Conservation (phyloP, 768 basidiomycete genomes). For the Lentinula raphanica region DNA sequence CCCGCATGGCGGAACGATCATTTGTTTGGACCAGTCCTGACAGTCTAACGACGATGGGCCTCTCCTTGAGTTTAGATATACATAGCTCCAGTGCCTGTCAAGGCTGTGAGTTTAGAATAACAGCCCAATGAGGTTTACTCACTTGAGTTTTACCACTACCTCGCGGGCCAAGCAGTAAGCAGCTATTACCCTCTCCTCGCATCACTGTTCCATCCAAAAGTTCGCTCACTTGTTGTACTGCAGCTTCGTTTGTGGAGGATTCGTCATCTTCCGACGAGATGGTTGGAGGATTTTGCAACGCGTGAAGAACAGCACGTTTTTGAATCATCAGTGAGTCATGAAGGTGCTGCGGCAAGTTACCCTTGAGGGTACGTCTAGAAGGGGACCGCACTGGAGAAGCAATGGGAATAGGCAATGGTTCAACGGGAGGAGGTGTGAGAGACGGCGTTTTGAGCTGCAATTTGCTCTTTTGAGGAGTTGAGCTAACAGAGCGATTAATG, state of each 20-base stretch:
- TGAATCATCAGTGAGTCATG: constrained; percentile 46
- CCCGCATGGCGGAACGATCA: constrained; percentile 86
- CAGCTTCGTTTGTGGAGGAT: constrained; percentile 42
- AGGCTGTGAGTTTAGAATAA: constrained; percentile 6
- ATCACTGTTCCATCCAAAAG: constrained; percentile 69
- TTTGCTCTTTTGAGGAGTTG: not conserved
- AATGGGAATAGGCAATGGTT: not conserved
- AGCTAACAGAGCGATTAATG: not conserved
- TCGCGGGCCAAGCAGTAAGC: constrained; percentile 77
- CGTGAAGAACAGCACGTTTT: constrained; percentile 49
- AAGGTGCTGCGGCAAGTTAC: constrained; percentile 35
- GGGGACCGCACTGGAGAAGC: not conserved
- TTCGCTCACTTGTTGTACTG: constrained; percentile 52
- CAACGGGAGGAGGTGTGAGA: not conserved
- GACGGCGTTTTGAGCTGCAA: not conserved
- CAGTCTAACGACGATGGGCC: constrained; percentile 72
- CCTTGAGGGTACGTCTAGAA: not conserved
- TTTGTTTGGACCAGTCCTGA: constrained; percentile 83
- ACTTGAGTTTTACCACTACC: constrained; percentile 86
- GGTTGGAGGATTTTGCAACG: constrained; percentile 30
- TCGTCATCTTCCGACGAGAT: constrained; percentile 28
- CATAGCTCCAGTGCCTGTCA: constrained; percentile 57
- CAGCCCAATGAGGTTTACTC: constrained; percentile 16
- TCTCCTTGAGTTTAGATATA: constrained; percentile 37
- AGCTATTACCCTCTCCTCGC: constrained; percentile 91